A percentile compares a stretch with the other conserved stretches of the same genome.
Conservation (phyloP, 306 rosid species). For the Argentina anserina region DNA sequence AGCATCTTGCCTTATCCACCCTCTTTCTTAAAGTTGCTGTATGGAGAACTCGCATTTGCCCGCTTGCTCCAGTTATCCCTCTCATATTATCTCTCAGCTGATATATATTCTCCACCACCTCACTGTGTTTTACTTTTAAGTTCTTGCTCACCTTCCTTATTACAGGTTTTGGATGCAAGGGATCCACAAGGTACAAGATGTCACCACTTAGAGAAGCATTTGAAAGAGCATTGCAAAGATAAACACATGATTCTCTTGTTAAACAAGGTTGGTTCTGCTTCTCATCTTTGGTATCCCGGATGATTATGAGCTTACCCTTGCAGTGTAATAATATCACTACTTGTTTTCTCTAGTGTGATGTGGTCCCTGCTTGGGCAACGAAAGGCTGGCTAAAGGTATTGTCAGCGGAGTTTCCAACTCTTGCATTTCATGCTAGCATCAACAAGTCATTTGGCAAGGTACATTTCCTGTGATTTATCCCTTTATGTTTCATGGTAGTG, state of each 20-base stretch:
- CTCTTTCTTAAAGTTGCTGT: not conserved
- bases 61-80: slow-evolving; percentile 10
- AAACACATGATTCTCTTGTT: slow-evolving; percentile 82
- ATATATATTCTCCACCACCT: not conserved
- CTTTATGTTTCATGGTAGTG: no score
- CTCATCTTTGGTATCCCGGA: not conserved
- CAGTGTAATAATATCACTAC: not conserved
- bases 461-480: not conserved
- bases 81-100: not conserved
- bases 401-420: slow-evolving; percentile 79
- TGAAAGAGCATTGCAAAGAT: slow-evolving; percentile 85
- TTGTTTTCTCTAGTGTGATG: slow-evolving; percentile 56
- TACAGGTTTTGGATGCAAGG: slow-evolving; percentile 93
- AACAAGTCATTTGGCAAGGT: slow-evolving; percentile 98
- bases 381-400: slow-evolving; percentile 87
- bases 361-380: slow-evolving; percentile 95
- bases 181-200: slow-evolving; percentile 95
- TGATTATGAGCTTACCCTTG: not conserved
- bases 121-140: not conserved
- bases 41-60: not conserved
- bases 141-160: not conserved
- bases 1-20: not conserved
- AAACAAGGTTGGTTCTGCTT: slow-evolving; percentile 61
- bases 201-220: slow-evolving; percentile 86
- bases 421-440: slow-evolving; percentile 92